A percentile compares a stretch with the other conserved stretches of the same genome.
phyloP scores from a whole-genome alignment of 2,329 filamentous ascomycete genomes.

The Chrysosporium queenslandicum region DNA sequence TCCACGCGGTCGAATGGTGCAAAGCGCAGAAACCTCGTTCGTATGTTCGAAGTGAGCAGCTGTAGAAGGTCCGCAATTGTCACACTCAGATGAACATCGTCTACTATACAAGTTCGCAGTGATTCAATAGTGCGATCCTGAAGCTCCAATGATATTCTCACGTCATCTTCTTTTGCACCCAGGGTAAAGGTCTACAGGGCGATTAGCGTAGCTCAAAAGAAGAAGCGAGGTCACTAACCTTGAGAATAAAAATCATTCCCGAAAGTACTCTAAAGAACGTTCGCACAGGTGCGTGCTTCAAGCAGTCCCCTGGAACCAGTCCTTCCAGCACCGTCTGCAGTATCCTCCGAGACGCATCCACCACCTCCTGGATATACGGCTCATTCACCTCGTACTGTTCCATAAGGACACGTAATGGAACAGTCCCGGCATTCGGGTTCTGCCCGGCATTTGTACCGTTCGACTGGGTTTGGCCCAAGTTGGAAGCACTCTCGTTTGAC shows the following conservation, averaged over 20 bases:
- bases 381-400: conserved; percentile 49
- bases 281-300: conserved; percentile 53
- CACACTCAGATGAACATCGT: conserved; percentile 55
- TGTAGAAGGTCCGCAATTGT: conserved; percentile 53
- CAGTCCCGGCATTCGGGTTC: conserved; percentile 21
- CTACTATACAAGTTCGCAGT: conserved; percentile 51
- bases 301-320: conserved; percentile 47
- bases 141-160: conserved; percentile 48
- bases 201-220: background rate
- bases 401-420: conserved; percentile 34
- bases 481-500: conserved; percentile 21
- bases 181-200: conserved; percentile 47
- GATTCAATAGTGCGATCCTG: conserved; percentile 51
- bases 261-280: conserved; percentile 56
- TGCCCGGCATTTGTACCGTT: conserved; percentile 16
- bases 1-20: conserved; percentile 43
- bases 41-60: conserved; percentile 49
- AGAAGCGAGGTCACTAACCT: conserved; percentile 32
- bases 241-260: conserved; percentile 55
- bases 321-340: conserved; percentile 51
- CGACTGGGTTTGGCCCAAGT: conserved; percentile 10
- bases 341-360: conserved; percentile 52
- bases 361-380: conserved; percentile 52
- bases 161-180: conserved; percentile 52
- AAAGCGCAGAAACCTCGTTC: conserved; percentile 49